Evolutionary conservation across 225 moss, liverwort and hornwort genomes (phyloP).

Genomic region (Pleurozium schreberi): DNA sequence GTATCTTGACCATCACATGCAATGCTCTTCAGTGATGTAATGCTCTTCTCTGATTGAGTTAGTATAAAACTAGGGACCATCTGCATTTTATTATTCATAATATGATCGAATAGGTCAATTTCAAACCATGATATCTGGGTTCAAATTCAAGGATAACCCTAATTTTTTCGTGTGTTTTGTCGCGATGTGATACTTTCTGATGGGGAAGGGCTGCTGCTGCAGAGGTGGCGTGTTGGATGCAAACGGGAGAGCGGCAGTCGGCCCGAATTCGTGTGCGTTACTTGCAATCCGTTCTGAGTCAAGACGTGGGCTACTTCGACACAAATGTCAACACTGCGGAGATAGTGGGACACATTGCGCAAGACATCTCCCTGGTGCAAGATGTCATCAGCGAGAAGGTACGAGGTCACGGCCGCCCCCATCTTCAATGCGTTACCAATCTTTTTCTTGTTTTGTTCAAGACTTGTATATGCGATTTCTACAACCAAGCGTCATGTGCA

Average conservation of each 20-base stretch:
- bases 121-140: not conserved
- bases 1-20: not conserved
- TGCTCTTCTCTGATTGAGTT: not conserved
- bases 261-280: conserved; percentile 44
- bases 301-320: conserved; percentile 82
- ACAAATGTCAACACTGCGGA: conserved; percentile 32
- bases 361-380: conserved; percentile 57
- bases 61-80: not conserved
- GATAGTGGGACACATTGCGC: conserved; percentile 40
- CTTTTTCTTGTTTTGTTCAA: not conserved
- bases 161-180: not conserved
- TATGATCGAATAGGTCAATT: not conserved
- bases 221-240: conserved; percentile 58
- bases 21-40: not conserved
- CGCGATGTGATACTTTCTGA: not conserved
- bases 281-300: conserved; percentile 42
- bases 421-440: not conserved
- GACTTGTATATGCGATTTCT: not conserved
- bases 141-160: not conserved
- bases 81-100: not conserved
- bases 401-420: not conserved
- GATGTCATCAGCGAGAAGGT: conserved; percentile 88
- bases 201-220: conserved; percentile 5
- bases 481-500: not conserved
- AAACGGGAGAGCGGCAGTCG: conserved; percentile 31